Percentiles rank a stretch among this genome's conserved stretches.
Evolutionary conservation across 106 monocot species (phyloP).

Genomic region (Dactylorhiza incarnata): DNA sequence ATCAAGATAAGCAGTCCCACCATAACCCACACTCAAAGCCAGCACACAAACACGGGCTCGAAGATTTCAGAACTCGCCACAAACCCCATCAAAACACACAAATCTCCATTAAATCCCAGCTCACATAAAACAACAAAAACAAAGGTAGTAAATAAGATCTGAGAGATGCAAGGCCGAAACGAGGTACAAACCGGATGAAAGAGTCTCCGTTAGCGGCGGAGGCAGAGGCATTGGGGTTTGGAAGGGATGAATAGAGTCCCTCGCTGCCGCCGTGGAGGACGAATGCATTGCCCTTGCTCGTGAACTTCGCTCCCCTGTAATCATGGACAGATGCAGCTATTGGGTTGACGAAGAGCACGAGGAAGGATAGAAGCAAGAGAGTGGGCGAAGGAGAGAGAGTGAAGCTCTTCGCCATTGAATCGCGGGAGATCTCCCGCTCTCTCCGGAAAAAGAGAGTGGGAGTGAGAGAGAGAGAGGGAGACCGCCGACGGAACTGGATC

Average conservation of each 20-base stretch:
- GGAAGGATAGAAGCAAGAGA: slow-evolving; percentile 4
- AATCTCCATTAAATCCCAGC: not conserved
- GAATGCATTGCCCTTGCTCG: slow-evolving; percentile 68
- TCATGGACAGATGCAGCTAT: slow-evolving; percentile 75
- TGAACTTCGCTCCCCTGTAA: slow-evolving; percentile 46
- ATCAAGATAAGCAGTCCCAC: not conserved
- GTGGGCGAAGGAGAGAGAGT: slow-evolving; percentile 1
- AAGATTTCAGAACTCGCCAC: not conserved
- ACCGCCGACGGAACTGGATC: not conserved
- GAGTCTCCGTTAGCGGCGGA: slow-evolving; percentile 35
- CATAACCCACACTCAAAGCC: not conserved
- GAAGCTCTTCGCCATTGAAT: slow-evolving; percentile 24
- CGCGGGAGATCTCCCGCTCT: not conserved
- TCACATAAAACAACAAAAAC: not conserved
- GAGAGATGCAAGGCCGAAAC: not conserved
- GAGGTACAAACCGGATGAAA: slow-evolving; percentile 62
- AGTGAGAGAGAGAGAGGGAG: not conserved
- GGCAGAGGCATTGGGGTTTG: slow-evolving; percentile 18
- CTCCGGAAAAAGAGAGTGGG: not conserved
- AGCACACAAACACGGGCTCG: not conserved
- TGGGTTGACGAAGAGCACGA: slow-evolving; percentile 11
- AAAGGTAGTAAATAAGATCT: not conserved
- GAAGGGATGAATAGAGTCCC: slow-evolving; percentile 65
- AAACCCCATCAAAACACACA: not conserved
- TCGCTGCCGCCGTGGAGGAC: slow-evolving; percentile 91